Base-by-base conservation (phyloP, 495 filamentous ascomycete species). In the Opeltia flavorubescens region DNA sequence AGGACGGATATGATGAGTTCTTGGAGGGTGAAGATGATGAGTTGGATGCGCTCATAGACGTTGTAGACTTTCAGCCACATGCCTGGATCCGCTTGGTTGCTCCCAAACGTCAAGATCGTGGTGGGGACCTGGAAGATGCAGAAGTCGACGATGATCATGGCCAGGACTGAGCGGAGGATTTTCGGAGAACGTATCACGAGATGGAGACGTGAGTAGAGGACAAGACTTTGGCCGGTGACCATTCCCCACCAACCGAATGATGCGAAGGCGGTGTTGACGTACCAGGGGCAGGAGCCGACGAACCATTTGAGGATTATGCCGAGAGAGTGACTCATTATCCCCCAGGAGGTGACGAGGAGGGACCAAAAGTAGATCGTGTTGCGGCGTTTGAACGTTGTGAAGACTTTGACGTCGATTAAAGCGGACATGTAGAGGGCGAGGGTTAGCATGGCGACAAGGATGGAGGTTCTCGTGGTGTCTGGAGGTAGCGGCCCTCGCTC, bases 41-140 rank as follows among this genome's bases (percentile, higher is more conserved):
- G 71, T 54, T 81, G 78, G 40, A 80, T 69, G 55, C 76, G 77
- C 55, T 80, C 77, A 62, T 74, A 74, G 52, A 76, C 52, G 34
- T 65, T 67, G 57, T 77, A 79, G 24, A 67, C 71, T 12, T 43
- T 43, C 20, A 68, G 62, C 49, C 61, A 72, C 34, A 58, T 33
- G 12, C 49, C 50, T 2, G 59, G 44, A 18, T 33, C 26, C 21
- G 54, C 52, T 5, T 72, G 59, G 55, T 53, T 53, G 45, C 55
- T 47, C 24, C 51, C 51, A 26, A 56, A 59, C 24, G 50, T 55
- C 12, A 58, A 28, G 35, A 63, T 43, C 17, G 55, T 59, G 5
- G 51, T 63, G 6, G 59, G 58, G 26, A 61, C 43, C 25, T 59
- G 50, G 15, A 65, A 52, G 25, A 59, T 13, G 11, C 57, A 23